Evolutionary conservation across 345 rosid species (phyloP), one percentile per base, ranked within the genome.

Genomic region (Ceriops zippeliana): DNA sequence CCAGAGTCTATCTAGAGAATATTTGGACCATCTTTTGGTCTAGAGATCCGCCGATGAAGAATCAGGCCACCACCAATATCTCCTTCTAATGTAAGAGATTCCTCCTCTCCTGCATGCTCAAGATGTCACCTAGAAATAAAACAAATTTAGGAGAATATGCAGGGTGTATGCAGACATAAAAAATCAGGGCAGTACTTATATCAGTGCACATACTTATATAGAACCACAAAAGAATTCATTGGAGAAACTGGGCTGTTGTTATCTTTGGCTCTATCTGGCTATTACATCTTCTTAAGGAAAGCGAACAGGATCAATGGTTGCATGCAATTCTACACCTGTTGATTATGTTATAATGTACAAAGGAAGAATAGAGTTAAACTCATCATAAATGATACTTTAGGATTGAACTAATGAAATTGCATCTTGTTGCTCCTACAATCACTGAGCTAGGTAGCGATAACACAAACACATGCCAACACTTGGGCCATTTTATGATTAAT

Each of bases 41-140:
- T 82, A 6, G 72, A 75, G 63, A 93, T 81, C 49, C 74, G 42
- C 63, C 95, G 81, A 54, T 71, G 78, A 81, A 93, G 79, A 76
- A 83, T 78, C 78, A 93, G 64, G 35, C 97, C 98, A 72, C 97
- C 95, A 1, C 98, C 91, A 67, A 89, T 64, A 66, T 88, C 88
- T 75, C 89, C 97, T 24, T 24, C 26, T 69, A 93, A 65, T 51
- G 70, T 53, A 61, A 90, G 81, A 58, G 87, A 85, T 73, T 87
- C 92, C 63, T 84, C 87, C 76, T 89, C 93, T 70, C 90, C 89
- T 30, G 89, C 92, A 75, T 89, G 92, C 82, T 81, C 85, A 76
- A 86, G 81, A 75, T 85, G 83, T 73, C 87, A 81, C 91, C 96
- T 90, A 76, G 77, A 81, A 21, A 60, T 57, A 76, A 75, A 24